Evolutionary conservation across 2,329 filamentous ascomycete species (phyloP), one percentile per base, ranked within the genome.

Genomic region (Stagonosporopsis rhizophila): DNA sequence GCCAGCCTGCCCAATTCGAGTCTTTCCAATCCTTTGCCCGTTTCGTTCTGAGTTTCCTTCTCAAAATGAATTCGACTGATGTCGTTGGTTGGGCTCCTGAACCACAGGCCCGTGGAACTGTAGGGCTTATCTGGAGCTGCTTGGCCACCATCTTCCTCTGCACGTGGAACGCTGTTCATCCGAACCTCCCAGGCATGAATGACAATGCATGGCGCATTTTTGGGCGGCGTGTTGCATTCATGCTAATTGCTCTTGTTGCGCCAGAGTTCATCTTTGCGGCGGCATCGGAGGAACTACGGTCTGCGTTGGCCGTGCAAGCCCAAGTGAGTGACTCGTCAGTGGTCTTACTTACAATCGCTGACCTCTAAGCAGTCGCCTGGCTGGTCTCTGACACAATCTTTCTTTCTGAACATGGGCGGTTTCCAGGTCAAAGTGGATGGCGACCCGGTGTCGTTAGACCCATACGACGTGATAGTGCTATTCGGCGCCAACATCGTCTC

Each of bases 91-190:
- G 65, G 61, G 44, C 52, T 8, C 19, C 61, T 6, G 59, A 64
- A 23, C 62, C 67, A 3, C 15, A 48, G 14, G 52, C 65, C 8
- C 66, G 74, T 4, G 73, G 72, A 1, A 75, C 72, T 8, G 61
- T 67, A 14, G 69, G 73, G 30, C 68, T 76, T 8, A 38, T 76
- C 5, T 75, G 62, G 67, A 68, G 53, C n/a, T 77, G 65, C 47
- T 46, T 75, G 38, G 60, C 65, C 6, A 73, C 72, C 0, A 64
- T 69, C 19, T 70, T 75, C 45, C 44, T 75, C 8, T 73, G 72
- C 59, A 71, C 67, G 1, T 77, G 66, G 58, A 72, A 65, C 14
- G 57, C 65, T 5, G 59, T 74, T 9, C 69, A 70, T 57, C 64
- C 70, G 15, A 72, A 75, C 42, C 27, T 75, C 14, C 74, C 72